Evolutionary conservation across 257 asterid species (phyloP), one percentile per base, ranked within the genome.

Genomic region (Cinchona pubescens): DNA sequence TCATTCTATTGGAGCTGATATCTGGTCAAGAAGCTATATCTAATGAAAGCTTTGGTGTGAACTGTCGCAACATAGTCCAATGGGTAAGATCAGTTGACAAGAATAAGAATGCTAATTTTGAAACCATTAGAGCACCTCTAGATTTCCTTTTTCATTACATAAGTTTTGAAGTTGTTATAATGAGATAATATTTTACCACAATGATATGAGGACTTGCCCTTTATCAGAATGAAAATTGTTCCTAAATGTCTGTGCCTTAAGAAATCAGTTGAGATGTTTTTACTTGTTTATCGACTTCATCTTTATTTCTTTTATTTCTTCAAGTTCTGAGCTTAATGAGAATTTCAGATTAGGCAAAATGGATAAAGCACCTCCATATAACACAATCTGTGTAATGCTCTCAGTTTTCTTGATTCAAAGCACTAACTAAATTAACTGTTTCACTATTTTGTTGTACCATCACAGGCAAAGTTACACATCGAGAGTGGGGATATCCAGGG

Each of bases 1-100:
- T 92, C 79, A 92, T 95, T 82, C 98, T 95, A 79, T 83, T 95
- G 48, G 99, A 95, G 90, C 87, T 95, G 40, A 87, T 95, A 79
- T 92, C 99, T 13, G 99, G 98, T 75, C 97, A 92, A 80, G 99
- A 95, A 87, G 99, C 99, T 2, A 92, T 95, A 69, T 95, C 99
- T 23, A 95, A 83, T 25, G 97, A 89, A 74, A 95, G 75, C 78
- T 95, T 95, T 62, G 99, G 98, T 34, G 81, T 69, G 40, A 90
- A 95, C 90, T 92, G 98, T 77, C 86, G 97, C 66, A 95, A 92
- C 42, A 95, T 95, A 75, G 99, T 90, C 83, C 99, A 95, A 42
- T 95, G 99, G 99, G 99, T 95, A 86, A 87, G 87, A 53, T 7
- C 45, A 3, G 37, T 64, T 67, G 11, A 48, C 34, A 19, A 9